These are phyloP conservation scores for Eurotiales sp. DNA, from an alignment of 2,329 filamentous ascomycete genomes.

Conservation along the genomic window DNA sequence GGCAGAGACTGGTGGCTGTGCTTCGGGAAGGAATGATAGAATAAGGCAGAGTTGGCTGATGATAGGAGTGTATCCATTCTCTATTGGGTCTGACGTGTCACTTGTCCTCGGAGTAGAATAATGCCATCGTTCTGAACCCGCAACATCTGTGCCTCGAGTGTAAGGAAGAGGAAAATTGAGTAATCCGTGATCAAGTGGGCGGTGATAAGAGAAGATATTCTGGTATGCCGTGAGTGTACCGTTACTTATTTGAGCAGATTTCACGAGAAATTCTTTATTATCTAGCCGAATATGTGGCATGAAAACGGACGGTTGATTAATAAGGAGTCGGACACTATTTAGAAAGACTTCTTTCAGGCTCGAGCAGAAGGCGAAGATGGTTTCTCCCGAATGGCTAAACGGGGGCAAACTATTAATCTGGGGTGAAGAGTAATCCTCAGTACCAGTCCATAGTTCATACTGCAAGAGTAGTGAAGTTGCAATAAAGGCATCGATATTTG, in stretches of 20 bases:
- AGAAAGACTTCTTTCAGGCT: conserved; percentile 13
- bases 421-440: background rate
- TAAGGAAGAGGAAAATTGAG: background rate
- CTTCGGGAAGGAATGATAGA: conserved; percentile 8
- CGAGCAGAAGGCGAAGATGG: conserved; percentile 9
- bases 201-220: background rate
- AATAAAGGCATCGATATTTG: conserved; percentile 14
- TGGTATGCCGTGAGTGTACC: conserved; percentile 3
- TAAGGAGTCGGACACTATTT: background rate
- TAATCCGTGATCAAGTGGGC: background rate
- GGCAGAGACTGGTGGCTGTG: background rate
- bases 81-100: background rate
- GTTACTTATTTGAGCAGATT: conserved; percentile 2
- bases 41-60: conserved; percentile 12
- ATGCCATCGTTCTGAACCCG: background rate
- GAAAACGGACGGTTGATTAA: background rate
- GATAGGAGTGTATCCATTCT: background rate
- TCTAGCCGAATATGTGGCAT: background rate
- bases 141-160: background rate
- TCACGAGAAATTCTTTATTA: background rate
- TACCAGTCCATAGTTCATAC: conserved; percentile 11
- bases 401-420: background rate
- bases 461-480: conserved; percentile 12
- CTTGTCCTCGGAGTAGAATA: background rate
- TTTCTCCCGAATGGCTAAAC: background rate